Conservation (phyloP, 2,329 filamentous ascomycete genomes). For the Beauveria varroae region DNA sequence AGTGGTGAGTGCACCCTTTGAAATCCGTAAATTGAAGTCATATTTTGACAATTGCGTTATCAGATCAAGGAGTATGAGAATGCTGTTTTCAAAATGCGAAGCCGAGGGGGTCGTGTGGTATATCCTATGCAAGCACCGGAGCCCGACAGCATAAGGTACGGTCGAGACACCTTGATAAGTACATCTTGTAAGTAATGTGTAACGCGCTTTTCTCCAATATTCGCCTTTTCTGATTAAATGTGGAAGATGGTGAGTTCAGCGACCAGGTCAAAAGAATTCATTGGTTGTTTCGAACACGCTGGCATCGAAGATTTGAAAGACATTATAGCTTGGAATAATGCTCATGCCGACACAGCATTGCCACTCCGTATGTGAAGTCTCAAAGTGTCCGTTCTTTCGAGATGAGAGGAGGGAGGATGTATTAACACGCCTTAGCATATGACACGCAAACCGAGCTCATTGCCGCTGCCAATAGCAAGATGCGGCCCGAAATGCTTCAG, state of each 20-base stretch:
- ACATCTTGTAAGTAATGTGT: neutral
- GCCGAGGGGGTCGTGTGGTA: neutral
- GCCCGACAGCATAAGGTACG: neutral
- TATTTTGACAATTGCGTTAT: neutral
- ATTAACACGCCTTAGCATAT: neutral
- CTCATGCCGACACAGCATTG: neutral
- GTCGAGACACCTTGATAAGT: neutral
- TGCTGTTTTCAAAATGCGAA: neutral
- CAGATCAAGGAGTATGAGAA: constrained; percentile 5
- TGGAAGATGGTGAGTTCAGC: constrained; percentile 8
- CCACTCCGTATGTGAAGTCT: neutral
- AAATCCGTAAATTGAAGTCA: neutral
- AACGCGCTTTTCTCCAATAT: too few species aligned
- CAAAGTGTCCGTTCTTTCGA: too few species aligned
- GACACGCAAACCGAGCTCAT: constrained; percentile 1
- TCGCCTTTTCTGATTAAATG: neutral
- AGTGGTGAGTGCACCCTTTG: neutral
- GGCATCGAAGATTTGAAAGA: constrained; percentile 4
- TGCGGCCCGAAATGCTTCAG: neutral
- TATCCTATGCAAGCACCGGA: neutral
- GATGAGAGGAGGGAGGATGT: neutral
- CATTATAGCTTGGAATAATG: constrained; percentile 7
- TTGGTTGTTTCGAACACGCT: neutral
- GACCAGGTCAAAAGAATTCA: constrained; percentile 6
- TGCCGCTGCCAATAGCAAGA: neutral